A percentile compares a stretch with the other conserved stretches of the same genome.
Conservation (phyloP, 257 asterid species). For the Rehmannia glutinosa region DNA sequence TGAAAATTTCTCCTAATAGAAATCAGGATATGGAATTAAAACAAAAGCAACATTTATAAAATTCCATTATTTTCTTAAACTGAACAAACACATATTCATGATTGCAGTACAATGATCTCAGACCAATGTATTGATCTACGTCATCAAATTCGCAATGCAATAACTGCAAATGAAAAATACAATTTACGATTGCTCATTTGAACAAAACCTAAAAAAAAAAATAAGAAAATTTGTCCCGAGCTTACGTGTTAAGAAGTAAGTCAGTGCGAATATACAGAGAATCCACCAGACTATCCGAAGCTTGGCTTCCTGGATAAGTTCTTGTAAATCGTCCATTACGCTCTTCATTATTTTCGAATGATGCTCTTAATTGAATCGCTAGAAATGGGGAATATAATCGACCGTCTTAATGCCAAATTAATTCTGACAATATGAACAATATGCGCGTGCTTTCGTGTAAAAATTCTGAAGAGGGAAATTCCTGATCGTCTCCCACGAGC, state of each 20-base stretch:
- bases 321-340: constrained; percentile 58
- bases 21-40: not conserved
- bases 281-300: constrained; percentile 90
- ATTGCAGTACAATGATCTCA: not conserved
- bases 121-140: not conserved
- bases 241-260: constrained; percentile 84
- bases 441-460: constrained; percentile 1
- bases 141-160: not conserved
- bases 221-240: not conserved
- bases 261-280: constrained; percentile 62
- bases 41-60: not conserved
- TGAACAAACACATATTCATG: not conserved
- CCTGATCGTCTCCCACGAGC: constrained; percentile 9
- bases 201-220: not conserved
- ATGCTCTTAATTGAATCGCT: not conserved
- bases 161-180: not conserved
- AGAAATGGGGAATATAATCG: not conserved
- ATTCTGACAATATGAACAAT: not conserved
- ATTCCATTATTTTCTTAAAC: not conserved
- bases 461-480: not conserved
- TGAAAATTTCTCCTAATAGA: not conserved
- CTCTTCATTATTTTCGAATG: constrained; percentile 32
- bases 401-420: not conserved
- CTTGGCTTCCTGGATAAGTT: constrained; percentile 93
- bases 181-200: not conserved